Evolutionary conservation across 176 grass and related monocot genomes (phyloP), one percentile per base, ranked within the genome.

Genomic region (Carex cristatella): DNA sequence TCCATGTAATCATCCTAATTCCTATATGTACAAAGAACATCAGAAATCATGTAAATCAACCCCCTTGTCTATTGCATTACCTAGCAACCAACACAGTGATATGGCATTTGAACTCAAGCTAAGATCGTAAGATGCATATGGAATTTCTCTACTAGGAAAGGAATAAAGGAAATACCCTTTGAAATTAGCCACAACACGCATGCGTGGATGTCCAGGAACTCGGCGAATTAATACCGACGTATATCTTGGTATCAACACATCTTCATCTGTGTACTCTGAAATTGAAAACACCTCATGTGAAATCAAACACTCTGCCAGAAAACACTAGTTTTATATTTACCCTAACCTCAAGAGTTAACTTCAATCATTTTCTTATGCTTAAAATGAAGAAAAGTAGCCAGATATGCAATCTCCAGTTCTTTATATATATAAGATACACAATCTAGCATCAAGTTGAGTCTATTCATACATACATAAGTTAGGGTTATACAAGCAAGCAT

Each of bases 181-280:
- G 53, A 66, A 86, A 87, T 94, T 88, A 48, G 91, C 93, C 54
- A 95, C 81, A 61, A 96, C 91, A 82, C 90, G 87, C 88, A 82
- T 96, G 87, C 97, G 86, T 83, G 93, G 91, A 18, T 88, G 84
- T 64, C 97, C 97, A 58, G 97, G 93, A 75, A 99, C 90, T 55
- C 97, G 88, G 54, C 91, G 91, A 94, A 99, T 96, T 86, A 99
- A 90, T 81, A 99, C 90, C 4, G 97, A 96, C 6, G 91, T 96
- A 61, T 96, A 94, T 91, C 93, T 99, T 53, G 97, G 97, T 89
- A 99, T 95, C 88, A 99, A 90, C 62, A 87, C 87, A 72, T 81
- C 90, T 89, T 99, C 97, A 84, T 96, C 93, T 88, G 86, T 88
- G 84, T 96, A 99, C 87, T 99, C 91, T 99, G 93, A 91, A 96